Conservation (phyloP, 106 monocot species). For the Xerophyta viscosa region DNA sequence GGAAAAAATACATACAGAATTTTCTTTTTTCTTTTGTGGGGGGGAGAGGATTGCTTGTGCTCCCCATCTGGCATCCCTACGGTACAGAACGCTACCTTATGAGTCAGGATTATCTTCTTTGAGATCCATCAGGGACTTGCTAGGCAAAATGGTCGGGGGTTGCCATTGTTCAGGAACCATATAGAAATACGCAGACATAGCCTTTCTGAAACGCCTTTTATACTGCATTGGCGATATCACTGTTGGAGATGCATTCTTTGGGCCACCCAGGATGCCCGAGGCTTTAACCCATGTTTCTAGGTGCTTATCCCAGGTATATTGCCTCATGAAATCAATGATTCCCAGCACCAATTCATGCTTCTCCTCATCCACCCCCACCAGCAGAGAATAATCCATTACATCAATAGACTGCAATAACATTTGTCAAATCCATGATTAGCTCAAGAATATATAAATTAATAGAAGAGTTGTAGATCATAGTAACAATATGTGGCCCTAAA, state of each 20-base stretch:
- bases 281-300: conserved; percentile 75
- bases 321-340: conserved; percentile 75
- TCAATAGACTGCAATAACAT: conserved; percentile 42
- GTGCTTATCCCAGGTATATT: conserved; percentile 78
- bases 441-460: too few species aligned
- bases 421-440: neutral
- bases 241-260: conserved; percentile 63
- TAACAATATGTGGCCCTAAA: too few species aligned
- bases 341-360: conserved; percentile 52
- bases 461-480: too few species aligned
- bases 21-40: too few species aligned
- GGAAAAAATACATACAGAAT: too few species aligned
- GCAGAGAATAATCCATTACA: conserved; percentile 79
- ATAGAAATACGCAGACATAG: conserved; percentile 66
- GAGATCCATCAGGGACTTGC: conserved; percentile 11
- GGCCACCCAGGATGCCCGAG: conserved; percentile 64
- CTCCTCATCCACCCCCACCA: conserved; percentile 62
- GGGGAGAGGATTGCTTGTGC: too few species aligned
- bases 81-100: too few species aligned
- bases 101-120: conserved; percentile 14
- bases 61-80: too few species aligned
- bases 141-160: conserved; percentile 10
- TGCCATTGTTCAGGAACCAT: conserved; percentile 72
- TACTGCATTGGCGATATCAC: conserved; percentile 78
- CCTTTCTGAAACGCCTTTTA: conserved; percentile 67